Conservation (phyloP, 768 basidiomycete genomes). For the Lyophyllum atratum region DNA sequence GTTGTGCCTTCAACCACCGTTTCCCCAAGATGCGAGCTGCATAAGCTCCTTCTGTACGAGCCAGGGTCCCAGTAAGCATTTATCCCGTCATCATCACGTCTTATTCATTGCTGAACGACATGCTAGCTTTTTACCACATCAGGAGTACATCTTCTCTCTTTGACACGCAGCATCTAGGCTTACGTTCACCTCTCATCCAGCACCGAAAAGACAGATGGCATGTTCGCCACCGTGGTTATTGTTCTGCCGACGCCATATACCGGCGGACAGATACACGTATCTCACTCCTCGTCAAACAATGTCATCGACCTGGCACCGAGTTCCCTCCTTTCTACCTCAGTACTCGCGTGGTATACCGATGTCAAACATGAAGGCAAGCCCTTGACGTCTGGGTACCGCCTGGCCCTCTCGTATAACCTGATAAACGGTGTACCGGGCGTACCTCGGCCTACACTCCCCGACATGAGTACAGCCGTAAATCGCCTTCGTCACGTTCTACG, state of each 20-base stretch:
- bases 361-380: constrained; percentile 52
- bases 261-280: constrained; percentile 47
- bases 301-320: constrained; percentile 35
- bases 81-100: not conserved
- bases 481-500: constrained; percentile 33
- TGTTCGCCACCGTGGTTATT: constrained; percentile 54
- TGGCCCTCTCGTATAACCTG: constrained; percentile 54
- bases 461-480: constrained; percentile 18
- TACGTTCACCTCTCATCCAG: constrained; percentile 22
- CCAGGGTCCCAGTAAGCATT: constrained; percentile 49
- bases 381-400: constrained; percentile 48
- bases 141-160: constrained; percentile 38
- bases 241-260: constrained; percentile 46
- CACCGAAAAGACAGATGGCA: constrained; percentile 46
- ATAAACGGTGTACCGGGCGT: constrained; percentile 37
- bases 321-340: constrained; percentile 34
- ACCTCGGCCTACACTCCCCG: constrained; percentile 29
- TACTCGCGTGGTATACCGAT: constrained; percentile 56
- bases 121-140: constrained; percentile 44
- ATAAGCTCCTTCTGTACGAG: constrained; percentile 52
- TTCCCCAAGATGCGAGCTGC: constrained; percentile 38
- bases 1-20: constrained; percentile 27
- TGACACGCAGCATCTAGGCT: not conserved
- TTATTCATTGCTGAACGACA: not conserved
- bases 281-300: constrained; percentile 33